These are phyloP conservation scores for Biscutella auriculata DNA, from an alignment of 441 rosid genomes.

Conservation along the genomic window DNA sequence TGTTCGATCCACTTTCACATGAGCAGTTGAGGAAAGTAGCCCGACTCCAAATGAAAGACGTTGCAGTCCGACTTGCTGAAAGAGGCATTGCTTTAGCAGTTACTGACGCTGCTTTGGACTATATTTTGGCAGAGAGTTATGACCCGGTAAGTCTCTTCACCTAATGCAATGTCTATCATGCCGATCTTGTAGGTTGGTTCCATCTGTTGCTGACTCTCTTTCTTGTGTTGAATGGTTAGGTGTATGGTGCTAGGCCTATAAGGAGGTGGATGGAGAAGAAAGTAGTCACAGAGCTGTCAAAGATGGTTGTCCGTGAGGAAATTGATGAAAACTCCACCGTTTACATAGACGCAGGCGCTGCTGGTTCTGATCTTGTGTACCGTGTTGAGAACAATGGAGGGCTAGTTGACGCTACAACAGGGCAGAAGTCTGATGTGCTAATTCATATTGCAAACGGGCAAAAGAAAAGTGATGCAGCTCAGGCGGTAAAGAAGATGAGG, in stretches of 20 bases:
- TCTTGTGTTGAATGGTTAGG: conserved; percentile 21
- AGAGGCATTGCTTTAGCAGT: conserved; percentile 70
- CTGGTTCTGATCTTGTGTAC: conserved; percentile 35
- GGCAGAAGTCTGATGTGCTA: conserved; percentile 55
- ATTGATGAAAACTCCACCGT: conserved; percentile 76
- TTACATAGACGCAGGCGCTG: conserved; percentile 40
- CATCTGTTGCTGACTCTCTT: background rate
- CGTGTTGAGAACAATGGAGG: conserved; percentile 70
- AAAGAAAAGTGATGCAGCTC: conserved; percentile 44
- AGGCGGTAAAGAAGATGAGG: conserved; percentile 79
- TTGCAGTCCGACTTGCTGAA: conserved; percentile 68
- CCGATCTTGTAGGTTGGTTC: background rate
- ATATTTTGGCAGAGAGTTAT: conserved; percentile 50
- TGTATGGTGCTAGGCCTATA: conserved; percentile 79
- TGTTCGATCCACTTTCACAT: conserved; percentile 79
- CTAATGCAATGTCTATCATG: background rate
- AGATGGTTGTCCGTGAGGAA: conserved; percentile 64
- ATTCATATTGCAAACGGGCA: conserved; percentile 40
- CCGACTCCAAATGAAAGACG: conserved; percentile 75
- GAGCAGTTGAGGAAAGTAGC: conserved; percentile 75
- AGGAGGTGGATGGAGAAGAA: conserved; percentile 85
- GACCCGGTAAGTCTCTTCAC: conserved; percentile 54
- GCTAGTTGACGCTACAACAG: conserved; percentile 52
- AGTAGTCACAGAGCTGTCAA: conserved; percentile 74
- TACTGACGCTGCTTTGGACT: conserved; percentile 73